A percentile compares a stretch with the other conserved stretches of the same genome.
Conservation (phyloP, 306 rosid species). For the Clitoria ternatea region DNA sequence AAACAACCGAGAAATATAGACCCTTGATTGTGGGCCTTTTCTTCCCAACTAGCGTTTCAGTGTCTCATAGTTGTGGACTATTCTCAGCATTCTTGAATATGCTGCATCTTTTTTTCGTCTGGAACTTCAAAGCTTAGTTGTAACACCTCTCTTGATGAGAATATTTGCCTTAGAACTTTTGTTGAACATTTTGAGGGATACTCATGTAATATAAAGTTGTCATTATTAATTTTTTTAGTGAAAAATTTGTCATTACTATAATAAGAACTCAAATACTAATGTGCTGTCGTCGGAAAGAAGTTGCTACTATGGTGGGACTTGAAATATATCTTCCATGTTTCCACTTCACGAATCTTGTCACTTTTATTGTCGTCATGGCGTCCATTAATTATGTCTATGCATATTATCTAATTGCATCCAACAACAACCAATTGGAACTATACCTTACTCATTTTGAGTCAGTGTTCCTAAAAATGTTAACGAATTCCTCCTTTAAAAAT, state of each 20-base stretch:
- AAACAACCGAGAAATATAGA: too few species aligned
- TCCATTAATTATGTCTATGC: conserved; percentile 27
- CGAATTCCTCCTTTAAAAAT: too few species aligned
- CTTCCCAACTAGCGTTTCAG: too few species aligned
- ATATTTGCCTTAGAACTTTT: conserved; percentile 36
- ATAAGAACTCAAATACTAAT: conserved; percentile 32
- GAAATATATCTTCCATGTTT: conserved; percentile 83
- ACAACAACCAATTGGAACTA: conserved; percentile 52
- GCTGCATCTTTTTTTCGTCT: conserved; percentile 47
- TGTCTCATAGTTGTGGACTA: conserved; percentile 82
- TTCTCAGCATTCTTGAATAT: conserved; percentile 45
- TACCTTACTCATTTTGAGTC: conserved; percentile 36
- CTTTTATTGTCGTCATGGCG: conserved; percentile 44
- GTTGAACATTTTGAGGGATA: conserved; percentile 56
- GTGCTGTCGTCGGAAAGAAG: too few species aligned
- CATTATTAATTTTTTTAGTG: too few species aligned
- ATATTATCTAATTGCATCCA: conserved; percentile 76
- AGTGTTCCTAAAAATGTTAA: conserved; percentile 44
- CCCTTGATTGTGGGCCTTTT: too few species aligned
- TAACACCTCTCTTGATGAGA: conserved; percentile 26
- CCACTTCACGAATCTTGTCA: conserved; percentile 94
- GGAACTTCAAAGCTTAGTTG: conserved; percentile 32
- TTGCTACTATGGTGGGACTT: too few species aligned
- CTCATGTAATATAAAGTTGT: conserved; percentile 27
- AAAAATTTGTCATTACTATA: too few species aligned